Base-by-base conservation (phyloP, 257 asterid genomes). In the Nicotiana otophora region DNA sequence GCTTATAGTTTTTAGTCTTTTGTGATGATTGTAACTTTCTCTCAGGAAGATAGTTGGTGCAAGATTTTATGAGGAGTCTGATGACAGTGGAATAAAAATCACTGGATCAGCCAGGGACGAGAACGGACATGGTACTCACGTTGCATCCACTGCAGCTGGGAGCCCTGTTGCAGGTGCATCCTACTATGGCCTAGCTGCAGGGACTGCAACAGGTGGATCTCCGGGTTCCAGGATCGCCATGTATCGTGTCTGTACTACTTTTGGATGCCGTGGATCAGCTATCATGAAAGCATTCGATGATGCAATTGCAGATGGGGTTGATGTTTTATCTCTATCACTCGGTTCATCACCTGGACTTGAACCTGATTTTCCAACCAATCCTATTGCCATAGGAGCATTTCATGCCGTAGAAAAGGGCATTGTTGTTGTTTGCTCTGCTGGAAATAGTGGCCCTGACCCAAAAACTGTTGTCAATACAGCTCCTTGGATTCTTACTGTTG, bases 401-500 rank as follows among this genome's bases (percentile, higher is more conserved):
- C 97, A 92, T 36, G 97, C 97, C 0, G 90, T 80, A 4, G 92
- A 88, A 80, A 90, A 87, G 65, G 97, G 95, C 78, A 91, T 92
- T 39, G 79, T 39, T 0, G 97, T 93, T 7, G 91, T 83, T 1
- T 92, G 97, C 90, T 90, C 98, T 0, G 98, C 93, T 0, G 98
- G 97, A 7, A 93, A 92, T 36, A 86, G 86, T 10, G 98, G 98
- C 69, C 95, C 93, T 26, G 11, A n/a, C 14, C 19, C 91, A 10
- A 11, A n/a, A 17, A 28, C 93, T 0, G 90, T 90, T 0, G 88
- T 81, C 78, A 95, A 95, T 55, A 85, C 81, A 5, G 97, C 95
- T 79, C 98, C 98, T 2, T 95, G 98, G 98, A 89, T 95, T 57
- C 83, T 95, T 2, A 90, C 98, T 7, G 96, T 95, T 12, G 96